A percentile compares a stretch with the other conserved stretches of the same genome.
These are phyloP conservation scores for Quercus gilva DNA, from an alignment of 306 rosid species.

Conservation along the genomic window DNA sequence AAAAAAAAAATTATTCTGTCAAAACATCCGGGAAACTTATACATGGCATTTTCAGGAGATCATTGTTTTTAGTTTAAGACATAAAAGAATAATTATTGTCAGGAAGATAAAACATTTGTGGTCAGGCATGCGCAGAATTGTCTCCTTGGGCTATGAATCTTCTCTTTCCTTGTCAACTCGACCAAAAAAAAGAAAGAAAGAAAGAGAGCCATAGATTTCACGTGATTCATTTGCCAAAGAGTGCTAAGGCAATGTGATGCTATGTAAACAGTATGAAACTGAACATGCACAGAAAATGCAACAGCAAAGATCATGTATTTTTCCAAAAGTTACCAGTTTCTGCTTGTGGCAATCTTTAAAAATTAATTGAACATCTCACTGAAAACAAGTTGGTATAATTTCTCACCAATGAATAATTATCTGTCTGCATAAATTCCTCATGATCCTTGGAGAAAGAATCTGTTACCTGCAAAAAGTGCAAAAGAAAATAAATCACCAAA, in stretches of 20 bases:
- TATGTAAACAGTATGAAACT: conserved; percentile 1
- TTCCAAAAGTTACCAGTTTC: neutral
- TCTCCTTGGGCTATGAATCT: neutral
- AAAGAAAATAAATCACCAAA: conserved; percentile 17
- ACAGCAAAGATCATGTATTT: neutral
- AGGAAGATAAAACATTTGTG: conserved; percentile 6
- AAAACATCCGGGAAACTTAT: neutral
- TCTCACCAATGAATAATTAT: conserved; percentile 55
- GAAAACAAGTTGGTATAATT: conserved; percentile 12
- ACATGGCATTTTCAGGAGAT: neutral
- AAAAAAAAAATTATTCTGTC: neutral
- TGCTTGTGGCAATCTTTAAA: conserved; percentile 4
- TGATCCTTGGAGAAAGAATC: conserved; percentile 46
- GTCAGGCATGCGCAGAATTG: conserved; percentile 13
- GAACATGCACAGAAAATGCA: neutral
- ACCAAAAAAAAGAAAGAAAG: neutral
- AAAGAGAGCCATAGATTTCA: neutral
- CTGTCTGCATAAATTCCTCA: conserved; percentile 37
- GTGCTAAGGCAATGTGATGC: conserved; percentile 1
- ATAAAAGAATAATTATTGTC: neutral
- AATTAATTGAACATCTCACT: neutral
- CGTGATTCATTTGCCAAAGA: neutral
- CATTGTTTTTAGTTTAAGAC: neutral
- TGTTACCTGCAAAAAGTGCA: conserved; percentile 33
- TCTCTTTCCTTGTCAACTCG: conserved; percentile 9